Percentiles rank a stretch among this genome's conserved stretches.
phyloP scores from a whole-genome alignment of 495 filamentous ascomycete genomes.

The Talaromyces trachyspermus region DNA sequence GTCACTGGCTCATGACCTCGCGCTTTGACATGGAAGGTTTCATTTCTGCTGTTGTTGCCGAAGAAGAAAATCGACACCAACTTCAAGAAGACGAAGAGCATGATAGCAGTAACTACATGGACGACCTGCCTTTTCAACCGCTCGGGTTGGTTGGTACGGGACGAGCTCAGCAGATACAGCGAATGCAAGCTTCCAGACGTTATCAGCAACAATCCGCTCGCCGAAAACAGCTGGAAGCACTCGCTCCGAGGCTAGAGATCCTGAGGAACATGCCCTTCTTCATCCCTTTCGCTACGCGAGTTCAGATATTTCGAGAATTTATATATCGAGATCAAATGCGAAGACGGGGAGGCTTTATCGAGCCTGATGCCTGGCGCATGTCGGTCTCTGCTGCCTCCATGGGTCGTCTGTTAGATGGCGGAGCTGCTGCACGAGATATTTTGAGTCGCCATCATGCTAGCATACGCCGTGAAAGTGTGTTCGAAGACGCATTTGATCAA shows the following conservation, averaged over 20 bases:
- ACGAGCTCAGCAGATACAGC: conserved; percentile 43
- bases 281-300: conserved; percentile 85
- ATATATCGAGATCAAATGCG: conserved; percentile 73
- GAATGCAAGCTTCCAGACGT: conserved; percentile 46
- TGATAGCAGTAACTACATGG: conserved; percentile 27
- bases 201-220: conserved; percentile 57
- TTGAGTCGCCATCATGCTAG: conserved; percentile 70
- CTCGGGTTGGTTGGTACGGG: conserved; percentile 43
- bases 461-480: conserved; percentile 72
- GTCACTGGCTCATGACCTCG: conserved; percentile 92
- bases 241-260: conserved; percentile 82
- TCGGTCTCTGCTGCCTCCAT: conserved; percentile 40
- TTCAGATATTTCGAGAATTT: conserved; percentile 92
- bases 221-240: conserved; percentile 60
- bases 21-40: conserved; percentile 90
- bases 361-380: conserved; percentile 75
- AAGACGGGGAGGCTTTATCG: conserved; percentile 65
- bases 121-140: conserved; percentile 20
- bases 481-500: conserved; percentile 76
- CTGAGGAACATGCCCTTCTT: conserved; percentile 95
- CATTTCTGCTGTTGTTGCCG: conserved; percentile 74
- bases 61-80: conserved; percentile 74
- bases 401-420: conserved; percentile 29
- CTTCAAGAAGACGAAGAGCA: conserved; percentile 53
- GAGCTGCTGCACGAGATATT: conserved; percentile 33